These are phyloP conservation scores for Trichosporon ovoides DNA, from an alignment of 1,284 basidiomycete genomes.

Conservation along the genomic window DNA sequence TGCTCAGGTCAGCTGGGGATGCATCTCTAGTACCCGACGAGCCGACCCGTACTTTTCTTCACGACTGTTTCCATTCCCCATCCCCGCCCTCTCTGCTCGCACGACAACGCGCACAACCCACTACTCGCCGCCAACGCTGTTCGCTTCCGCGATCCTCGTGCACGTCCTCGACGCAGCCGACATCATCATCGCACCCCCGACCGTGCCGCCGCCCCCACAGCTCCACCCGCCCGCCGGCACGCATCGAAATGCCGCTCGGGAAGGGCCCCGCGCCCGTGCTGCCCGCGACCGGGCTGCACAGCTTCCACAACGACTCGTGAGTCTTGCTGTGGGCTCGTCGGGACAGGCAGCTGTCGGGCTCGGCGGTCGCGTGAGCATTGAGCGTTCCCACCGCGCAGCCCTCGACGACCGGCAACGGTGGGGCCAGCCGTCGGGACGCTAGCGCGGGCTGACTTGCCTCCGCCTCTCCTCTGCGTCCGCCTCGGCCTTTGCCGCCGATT, in stretches of 20 bases:
- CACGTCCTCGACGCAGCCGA: neutral
- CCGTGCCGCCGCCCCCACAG: neutral
- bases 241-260: neutral
- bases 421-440: neutral
- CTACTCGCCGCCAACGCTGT: no score
- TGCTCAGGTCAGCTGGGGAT: no score
- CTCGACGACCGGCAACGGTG: no score
- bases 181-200: neutral
- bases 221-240: no score
- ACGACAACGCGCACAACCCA: neutral
- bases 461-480: neutral
- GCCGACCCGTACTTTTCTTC: neutral
- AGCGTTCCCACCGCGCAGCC: no score
- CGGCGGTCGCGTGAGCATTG: no score
- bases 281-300: conserved; percentile 45
- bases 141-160: no score
- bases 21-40: no score
- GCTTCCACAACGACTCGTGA: conserved; percentile 48
- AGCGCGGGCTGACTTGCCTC: neutral
- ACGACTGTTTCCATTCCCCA: neutral
- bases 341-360: neutral
- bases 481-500: no score
- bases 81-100: neutral
- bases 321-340: conserved; percentile 11
- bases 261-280: conserved; percentile 40